phyloP scores from a whole-genome alignment of 495 filamentous ascomycete genomes.

The Aspergillus indologenus region DNA sequence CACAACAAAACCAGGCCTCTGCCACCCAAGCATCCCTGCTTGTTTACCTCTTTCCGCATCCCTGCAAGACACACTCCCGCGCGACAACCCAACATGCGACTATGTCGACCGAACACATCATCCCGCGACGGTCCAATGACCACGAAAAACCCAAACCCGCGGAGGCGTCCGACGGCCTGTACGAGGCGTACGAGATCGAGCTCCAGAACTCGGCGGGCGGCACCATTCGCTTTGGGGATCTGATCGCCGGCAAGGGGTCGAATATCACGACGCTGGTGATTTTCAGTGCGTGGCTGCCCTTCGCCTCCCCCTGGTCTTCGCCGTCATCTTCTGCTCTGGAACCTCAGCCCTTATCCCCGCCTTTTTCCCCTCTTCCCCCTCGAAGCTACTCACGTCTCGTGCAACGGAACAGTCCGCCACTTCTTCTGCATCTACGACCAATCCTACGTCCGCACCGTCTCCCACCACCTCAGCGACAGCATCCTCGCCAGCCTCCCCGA shows the following conservation, averaged over 20 bases:
- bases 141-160: background rate
- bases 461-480: slow-evolving; percentile 17
- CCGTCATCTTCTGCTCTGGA: too few species aligned
- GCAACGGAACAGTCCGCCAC: slow-evolving; percentile 20
- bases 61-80: background rate
- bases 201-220: slow-evolving; percentile 16
- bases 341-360: too few species aligned
- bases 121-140: background rate
- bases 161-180: background rate
- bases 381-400: too few species aligned
- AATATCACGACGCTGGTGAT: slow-evolving; percentile 24
- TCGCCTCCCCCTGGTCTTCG: background rate
- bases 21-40: too few species aligned
- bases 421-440: slow-evolving; percentile 32
- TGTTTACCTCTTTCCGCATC: too few species aligned
- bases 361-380: too few species aligned
- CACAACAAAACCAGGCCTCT: background rate
- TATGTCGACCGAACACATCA: background rate
- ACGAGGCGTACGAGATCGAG: slow-evolving; percentile 34
- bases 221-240: slow-evolving; percentile 23
- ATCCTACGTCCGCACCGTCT: slow-evolving; percentile 24
- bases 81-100: background rate
- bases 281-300: slow-evolving; percentile 14
- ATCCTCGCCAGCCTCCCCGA: slow-evolving; percentile 20
- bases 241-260: slow-evolving; percentile 23